phyloP scores from a whole-genome alignment of 2,329 filamentous ascomycete species.

The Aspergillus flavus region DNA sequence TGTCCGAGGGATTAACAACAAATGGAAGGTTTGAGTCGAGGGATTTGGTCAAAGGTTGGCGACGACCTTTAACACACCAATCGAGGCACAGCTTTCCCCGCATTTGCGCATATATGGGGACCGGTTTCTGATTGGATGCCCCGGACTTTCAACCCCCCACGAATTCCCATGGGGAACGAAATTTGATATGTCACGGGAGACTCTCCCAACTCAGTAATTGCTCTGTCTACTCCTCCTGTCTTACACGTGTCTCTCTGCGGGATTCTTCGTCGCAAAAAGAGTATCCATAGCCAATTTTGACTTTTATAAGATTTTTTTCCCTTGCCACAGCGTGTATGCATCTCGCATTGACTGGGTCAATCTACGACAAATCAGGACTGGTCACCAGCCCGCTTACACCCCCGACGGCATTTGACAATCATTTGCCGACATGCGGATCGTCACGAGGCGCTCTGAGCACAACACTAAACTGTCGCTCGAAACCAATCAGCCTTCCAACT shows the following conservation, averaged over 20 bases:
- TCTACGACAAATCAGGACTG: neutral
- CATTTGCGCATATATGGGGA: neutral
- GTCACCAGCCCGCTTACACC: neutral
- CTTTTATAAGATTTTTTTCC: neutral
- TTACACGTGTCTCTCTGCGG: neutral
- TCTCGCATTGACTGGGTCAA: neutral
- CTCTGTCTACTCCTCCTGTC: neutral
- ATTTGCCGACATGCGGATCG: conserved; percentile 4
- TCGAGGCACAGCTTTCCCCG: conserved; percentile 7
- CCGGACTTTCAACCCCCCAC: neutral
- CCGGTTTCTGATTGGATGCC: neutral
- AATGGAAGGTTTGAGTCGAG: neutral
- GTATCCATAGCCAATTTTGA: neutral
- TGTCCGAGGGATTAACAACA: neutral
- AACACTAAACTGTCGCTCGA: neutral
- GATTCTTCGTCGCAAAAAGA: neutral
- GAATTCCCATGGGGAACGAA: neutral
- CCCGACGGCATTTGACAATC: conserved; percentile 1
- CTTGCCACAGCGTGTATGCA: neutral
- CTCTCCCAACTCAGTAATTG: neutral
- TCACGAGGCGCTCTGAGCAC: neutral
- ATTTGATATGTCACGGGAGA: too few species aligned
- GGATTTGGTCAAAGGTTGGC: neutral
- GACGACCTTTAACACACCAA: conserved; percentile 2
- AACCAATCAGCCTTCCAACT: neutral